Conservation (phyloP, 768 basidiomycete genomes). For the Lyophyllum semitale region DNA sequence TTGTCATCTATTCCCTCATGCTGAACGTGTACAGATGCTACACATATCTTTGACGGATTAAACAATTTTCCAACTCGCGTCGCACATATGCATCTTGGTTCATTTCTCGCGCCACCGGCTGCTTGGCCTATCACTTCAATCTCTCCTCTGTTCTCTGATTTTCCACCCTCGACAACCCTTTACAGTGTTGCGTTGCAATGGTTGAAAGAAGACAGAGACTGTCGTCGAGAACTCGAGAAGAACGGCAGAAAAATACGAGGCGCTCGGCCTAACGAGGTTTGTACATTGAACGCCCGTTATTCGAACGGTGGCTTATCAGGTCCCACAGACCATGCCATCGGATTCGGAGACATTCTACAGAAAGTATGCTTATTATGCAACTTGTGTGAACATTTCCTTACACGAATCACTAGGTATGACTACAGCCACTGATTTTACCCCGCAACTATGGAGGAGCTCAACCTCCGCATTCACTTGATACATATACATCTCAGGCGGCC, state of each 20-base stretch:
- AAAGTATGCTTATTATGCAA: slow-evolving; percentile 51
- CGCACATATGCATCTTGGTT: slow-evolving; percentile 87
- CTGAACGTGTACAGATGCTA: slow-evolving; percentile 65
- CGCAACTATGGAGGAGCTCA: slow-evolving; percentile 10
- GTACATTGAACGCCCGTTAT: slow-evolving; percentile 14
- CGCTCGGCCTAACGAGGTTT: slow-evolving; percentile 56
- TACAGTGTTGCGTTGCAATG: slow-evolving; percentile 82
- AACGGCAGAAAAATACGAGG: slow-evolving; percentile 62
- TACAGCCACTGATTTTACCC: slow-evolving; percentile 36
- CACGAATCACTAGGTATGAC: slow-evolving; percentile 35
- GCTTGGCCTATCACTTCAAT: slow-evolving; percentile 61
- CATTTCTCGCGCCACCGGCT: slow-evolving; percentile 64
- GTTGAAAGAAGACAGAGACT: slow-evolving; percentile 81
- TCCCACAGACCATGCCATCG: slow-evolving; percentile 54
- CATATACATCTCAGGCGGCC: too few species aligned
- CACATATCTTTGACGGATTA: slow-evolving; percentile 96
- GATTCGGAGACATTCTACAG: slow-evolving; percentile 86
- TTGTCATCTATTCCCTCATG: not conserved
- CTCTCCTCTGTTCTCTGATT: slow-evolving; percentile 20
- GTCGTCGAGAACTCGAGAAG: slow-evolving; percentile 59
- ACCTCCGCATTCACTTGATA: slow-evolving; percentile 6
- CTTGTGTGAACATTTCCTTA: not conserved
- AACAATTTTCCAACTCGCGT: slow-evolving; percentile 92
- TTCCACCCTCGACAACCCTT: slow-evolving; percentile 39
- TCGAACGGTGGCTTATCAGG: not conserved